Base-by-base conservation (phyloP, 164 flowering plant genomes). In the Piper longum region DNA sequence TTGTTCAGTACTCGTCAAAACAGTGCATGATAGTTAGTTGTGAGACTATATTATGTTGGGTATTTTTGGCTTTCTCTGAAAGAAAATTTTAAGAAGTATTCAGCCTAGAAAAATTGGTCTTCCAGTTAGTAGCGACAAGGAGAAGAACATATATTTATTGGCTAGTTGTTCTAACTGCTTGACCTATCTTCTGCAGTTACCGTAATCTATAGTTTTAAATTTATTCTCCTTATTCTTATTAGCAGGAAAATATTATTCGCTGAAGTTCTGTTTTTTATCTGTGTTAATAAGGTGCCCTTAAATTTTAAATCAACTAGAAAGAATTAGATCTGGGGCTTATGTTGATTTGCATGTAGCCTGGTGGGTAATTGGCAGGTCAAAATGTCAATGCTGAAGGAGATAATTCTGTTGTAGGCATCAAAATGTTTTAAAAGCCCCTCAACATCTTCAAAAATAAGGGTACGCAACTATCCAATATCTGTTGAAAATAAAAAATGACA, bases 351-450 rank as follows among this genome's bases (percentile, higher is more conserved):
- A 63, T 74, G 70, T 72, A 76, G 77, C 68, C 75, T 83, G 83
- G 79, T 83, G 79, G 81, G 83, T 68, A 75, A 82, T 76, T 86
- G 88, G 79, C 89, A 83, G 93, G 87, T 82, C 64, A 76, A 75
- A 86, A 69, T 48, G n/a, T 74, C 56, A 57, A 62, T 44, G 78
- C 80, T 71, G 85, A 81, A 79, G 93, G 74, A 72, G 83, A 79
- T 26, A 68, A 57, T 72, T 71, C 69, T 78, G 70, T 78, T 75
- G 13, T 82, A 82, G 77, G 66, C 75, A 66, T 79, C 76, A 77
- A 64, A 74, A 66, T 66, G 67, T 69, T 68, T 72, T 65, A 69
- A 75, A 76, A 78, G 78, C 71, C 67, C 73, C 72, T 73, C 69
- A 71, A 70, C 44, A 66, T 69, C 60, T 63, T 58, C 61, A 65